Conservation (phyloP, 345 rosid species). For the Firmiana major region DNA sequence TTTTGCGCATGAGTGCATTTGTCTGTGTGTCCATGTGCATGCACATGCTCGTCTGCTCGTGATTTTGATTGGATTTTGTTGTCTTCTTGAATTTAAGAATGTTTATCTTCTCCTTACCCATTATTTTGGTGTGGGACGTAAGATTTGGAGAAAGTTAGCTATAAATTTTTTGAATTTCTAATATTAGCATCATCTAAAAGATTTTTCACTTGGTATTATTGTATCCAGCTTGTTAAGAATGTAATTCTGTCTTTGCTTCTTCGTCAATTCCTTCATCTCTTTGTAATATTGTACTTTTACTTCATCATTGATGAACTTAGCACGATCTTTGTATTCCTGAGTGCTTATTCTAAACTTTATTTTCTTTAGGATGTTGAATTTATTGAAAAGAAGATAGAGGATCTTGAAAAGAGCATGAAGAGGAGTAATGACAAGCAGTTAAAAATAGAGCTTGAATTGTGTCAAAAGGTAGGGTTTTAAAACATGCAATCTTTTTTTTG, state of each 20-base stretch:
- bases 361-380: conserved; percentile 77
- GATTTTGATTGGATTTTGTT: background rate
- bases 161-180: background rate
- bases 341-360: conserved; percentile 3
- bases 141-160: background rate
- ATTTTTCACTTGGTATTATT: background rate
- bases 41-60: background rate
- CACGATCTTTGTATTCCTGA: background rate
- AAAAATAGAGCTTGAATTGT: conserved; percentile 71
- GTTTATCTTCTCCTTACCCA: background rate
- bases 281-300: background rate
- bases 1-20: background rate
- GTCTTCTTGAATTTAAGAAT: background rate
- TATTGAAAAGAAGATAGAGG: conserved; percentile 72
- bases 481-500: background rate
- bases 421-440: conserved; percentile 97
- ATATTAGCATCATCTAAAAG: background rate
- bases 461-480: conserved; percentile 45
- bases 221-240: background rate
- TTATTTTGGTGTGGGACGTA: background rate
- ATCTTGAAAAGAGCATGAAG: conserved; percentile 97
- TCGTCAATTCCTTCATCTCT: conserved; percentile 4
- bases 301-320: background rate
- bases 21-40: background rate
- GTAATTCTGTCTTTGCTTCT: background rate